phyloP scores from a whole-genome alignment of 1,284 basidiomycete species.

The Pulveroboletus sp. region DNA sequence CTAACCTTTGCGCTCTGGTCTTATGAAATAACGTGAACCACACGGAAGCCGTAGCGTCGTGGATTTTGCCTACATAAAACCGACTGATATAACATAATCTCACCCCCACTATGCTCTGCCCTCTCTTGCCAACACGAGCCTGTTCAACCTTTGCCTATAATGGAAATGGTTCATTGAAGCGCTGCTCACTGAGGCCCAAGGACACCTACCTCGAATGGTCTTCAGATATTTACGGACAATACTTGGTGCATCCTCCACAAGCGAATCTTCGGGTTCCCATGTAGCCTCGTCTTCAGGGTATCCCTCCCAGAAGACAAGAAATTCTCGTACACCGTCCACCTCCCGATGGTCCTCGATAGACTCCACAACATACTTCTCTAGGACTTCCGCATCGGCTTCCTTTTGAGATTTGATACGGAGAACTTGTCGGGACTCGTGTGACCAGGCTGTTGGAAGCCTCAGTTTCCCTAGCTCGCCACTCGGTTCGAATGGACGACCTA shows the following conservation, averaged over 20 bases:
- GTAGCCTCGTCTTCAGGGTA: constrained; percentile 58
- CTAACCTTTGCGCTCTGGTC: too few species aligned
- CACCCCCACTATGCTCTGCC: constrained; percentile 12
- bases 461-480: constrained; percentile 32
- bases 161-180: not conserved
- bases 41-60: not conserved
- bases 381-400: constrained; percentile 41
- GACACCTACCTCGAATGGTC: constrained; percentile 17
- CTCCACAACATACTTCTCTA: constrained; percentile 42
- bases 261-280: constrained; percentile 56
- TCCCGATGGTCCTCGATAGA: constrained; percentile 36
- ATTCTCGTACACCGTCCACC: constrained; percentile 41
- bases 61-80: constrained; percentile 20
- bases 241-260: constrained; percentile 49
- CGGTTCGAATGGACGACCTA: constrained; percentile 35
- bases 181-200: not conserved
- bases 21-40: constrained; percentile 18
- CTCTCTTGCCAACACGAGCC: not conserved
- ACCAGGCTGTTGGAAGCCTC: constrained; percentile 56
- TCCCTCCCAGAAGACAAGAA: constrained; percentile 61
- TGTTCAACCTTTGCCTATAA: constrained; percentile 14
- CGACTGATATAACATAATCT: constrained; percentile 10
- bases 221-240: constrained; percentile 26
- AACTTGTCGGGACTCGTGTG: constrained; percentile 39
- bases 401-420: constrained; percentile 42